Evolutionary conservation across 1,284 basidiomycete species (phyloP).

Genomic region (Gymnopus androsaceus): DNA sequence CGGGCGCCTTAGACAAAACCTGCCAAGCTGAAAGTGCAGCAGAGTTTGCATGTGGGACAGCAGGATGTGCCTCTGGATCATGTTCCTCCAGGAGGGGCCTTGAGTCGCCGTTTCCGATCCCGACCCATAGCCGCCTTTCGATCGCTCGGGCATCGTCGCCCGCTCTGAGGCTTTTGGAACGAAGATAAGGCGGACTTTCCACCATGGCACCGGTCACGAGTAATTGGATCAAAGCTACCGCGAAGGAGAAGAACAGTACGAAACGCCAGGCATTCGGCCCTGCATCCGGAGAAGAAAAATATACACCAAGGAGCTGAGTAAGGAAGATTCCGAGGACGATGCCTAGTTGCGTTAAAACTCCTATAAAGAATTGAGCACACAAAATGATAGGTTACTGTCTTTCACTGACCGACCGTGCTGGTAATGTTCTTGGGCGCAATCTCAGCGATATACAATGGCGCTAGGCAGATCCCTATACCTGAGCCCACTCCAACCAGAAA

Average conservation of each 20-base stretch:
- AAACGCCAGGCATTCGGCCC: slow-evolving; percentile 74
- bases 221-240: slow-evolving; percentile 61
- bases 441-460: slow-evolving; percentile 83
- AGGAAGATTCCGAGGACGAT: slow-evolving; percentile 85
- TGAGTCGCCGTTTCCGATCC: slow-evolving; percentile 5
- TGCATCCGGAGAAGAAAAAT: slow-evolving; percentile 53
- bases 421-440: slow-evolving; percentile 74
- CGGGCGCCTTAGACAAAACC: slow-evolving; percentile 46
- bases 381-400: slow-evolving; percentile 7
- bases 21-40: slow-evolving; percentile 53
- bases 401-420: slow-evolving; percentile 65
- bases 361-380: slow-evolving; percentile 34
- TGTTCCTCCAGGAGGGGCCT: slow-evolving; percentile 48
- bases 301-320: slow-evolving; percentile 70
- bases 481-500: slow-evolving; percentile 79
- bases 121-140: slow-evolving; percentile 55
- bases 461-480: slow-evolving; percentile 84
- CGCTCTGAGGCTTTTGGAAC: slow-evolving; percentile 43
- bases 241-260: slow-evolving; percentile 70
- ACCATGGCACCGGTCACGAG: slow-evolving; percentile 51
- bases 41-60: slow-evolving; percentile 18
- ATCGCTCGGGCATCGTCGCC: slow-evolving; percentile 44
- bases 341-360: slow-evolving; percentile 86
- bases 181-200: slow-evolving; percentile 73
- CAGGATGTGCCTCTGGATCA: slow-evolving; percentile 33